phyloP scores from a whole-genome alignment of 140 eudicot genomes.

The Flaveria floridana region DNA sequence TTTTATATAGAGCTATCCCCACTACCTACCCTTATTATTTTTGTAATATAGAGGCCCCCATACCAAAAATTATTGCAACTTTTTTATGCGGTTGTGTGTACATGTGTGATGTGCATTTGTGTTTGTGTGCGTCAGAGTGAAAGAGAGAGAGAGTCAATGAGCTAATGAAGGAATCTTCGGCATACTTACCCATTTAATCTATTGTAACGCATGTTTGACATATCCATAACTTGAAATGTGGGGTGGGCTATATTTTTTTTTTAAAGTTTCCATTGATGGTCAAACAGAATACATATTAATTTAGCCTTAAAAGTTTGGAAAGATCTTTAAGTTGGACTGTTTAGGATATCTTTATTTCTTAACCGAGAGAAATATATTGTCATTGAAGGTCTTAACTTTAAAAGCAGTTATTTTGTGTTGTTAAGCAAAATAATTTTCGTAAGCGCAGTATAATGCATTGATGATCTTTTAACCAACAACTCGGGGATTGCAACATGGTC shows the following conservation, averaged over 20 bases:
- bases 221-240: slow-evolving; percentile 31
- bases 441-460: no score
- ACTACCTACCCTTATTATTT: slow-evolving; percentile 20
- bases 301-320: slow-evolving; percentile 1
- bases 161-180: slow-evolving; percentile 23
- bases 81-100: slow-evolving; percentile 5
- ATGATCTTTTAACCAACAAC: no score
- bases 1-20: slow-evolving; percentile 40
- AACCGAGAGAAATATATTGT: not conserved
- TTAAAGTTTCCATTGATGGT: slow-evolving; percentile 28
- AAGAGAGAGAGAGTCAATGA: slow-evolving; percentile 1
- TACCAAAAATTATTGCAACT: not conserved
- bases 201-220: slow-evolving; percentile 31
- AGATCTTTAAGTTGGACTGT: slow-evolving; percentile 15
- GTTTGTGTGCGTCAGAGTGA: slow-evolving; percentile 11
- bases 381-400: no score
- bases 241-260: slow-evolving; percentile 22
- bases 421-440: no score
- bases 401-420: no score
- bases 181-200: slow-evolving; percentile 18
- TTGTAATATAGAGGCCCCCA: slow-evolving; percentile 8
- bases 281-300: slow-evolving; percentile 22
- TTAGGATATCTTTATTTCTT: not conserved
- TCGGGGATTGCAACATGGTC: no score
- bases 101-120: slow-evolving; percentile 8